Conservation (phyloP, 176 grass and related monocot species). For the Musa itinerans region DNA sequence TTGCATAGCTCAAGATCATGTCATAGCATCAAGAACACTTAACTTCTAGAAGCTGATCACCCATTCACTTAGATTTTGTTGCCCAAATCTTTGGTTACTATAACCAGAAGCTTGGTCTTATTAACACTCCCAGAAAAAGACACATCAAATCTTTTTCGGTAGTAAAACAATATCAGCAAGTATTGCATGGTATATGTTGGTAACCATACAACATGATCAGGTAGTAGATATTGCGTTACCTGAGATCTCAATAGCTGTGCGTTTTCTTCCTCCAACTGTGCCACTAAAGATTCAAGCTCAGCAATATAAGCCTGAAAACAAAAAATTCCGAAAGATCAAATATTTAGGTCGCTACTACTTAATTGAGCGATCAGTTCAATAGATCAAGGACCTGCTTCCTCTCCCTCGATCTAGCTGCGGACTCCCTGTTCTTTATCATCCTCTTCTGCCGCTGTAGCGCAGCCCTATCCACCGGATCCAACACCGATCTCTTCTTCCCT, state of each 20-base stretch:
- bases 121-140: too few relatives aligned
- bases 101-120: too few relatives aligned
- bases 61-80: too few relatives aligned
- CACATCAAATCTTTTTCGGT: too few relatives aligned
- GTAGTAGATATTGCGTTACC: conserved; percentile 32
- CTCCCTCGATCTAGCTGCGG: conserved; percentile 91
- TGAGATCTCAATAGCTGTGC: conserved; percentile 47
- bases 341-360: background rate
- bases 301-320: conserved; percentile 66
- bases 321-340: conserved; percentile 5
- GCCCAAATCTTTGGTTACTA: too few relatives aligned
- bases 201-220: background rate
- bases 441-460: conserved; percentile 79
- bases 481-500: conserved; percentile 57
- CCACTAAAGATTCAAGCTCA: conserved; percentile 71
- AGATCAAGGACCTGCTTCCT: conserved; percentile 61
- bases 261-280: conserved; percentile 76
- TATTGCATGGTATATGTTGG: background rate
- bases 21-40: too few relatives aligned
- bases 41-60: too few relatives aligned
- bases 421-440: conserved; percentile 99
- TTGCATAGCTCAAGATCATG: too few relatives aligned
- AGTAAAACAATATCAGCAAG: background rate
- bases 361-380: conserved; percentile 2
- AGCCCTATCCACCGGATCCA: conserved; percentile 74